Conservation (phyloP, 345 rosid species). For the Pugionium dolabratum region DNA sequence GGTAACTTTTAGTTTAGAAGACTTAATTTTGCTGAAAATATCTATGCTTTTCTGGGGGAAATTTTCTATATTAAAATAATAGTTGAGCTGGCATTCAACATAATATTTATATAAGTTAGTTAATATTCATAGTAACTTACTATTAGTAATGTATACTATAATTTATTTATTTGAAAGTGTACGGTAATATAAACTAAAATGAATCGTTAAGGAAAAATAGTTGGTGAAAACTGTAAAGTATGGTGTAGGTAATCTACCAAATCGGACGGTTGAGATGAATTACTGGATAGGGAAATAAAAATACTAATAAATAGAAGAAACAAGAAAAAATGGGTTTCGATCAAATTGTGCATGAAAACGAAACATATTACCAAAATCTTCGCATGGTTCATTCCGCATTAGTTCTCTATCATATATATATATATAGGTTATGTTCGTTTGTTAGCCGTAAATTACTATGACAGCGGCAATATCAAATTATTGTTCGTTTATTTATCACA, state of each 20-base stretch:
- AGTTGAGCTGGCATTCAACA: slow-evolving; percentile 15
- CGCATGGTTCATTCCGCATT: slow-evolving; percentile 36
- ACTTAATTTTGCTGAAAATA: neutral
- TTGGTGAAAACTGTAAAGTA: slow-evolving; percentile 37
- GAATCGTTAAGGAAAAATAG: slow-evolving; percentile 3
- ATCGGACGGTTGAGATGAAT: slow-evolving; percentile 31
- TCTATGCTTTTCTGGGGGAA: slow-evolving; percentile 16
- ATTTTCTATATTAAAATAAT: slow-evolving; percentile 20
- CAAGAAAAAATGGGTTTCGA: slow-evolving; percentile 24
- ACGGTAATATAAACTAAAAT: slow-evolving; percentile 8
- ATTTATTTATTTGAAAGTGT: slow-evolving; percentile 12
- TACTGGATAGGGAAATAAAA: slow-evolving; percentile 22
- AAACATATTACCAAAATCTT: slow-evolving; percentile 36
- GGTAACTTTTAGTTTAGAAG: neutral
- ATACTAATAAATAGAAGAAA: slow-evolving; percentile 6
- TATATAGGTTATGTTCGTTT: too few species aligned
- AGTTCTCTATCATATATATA: neutral
- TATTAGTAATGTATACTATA: slow-evolving; percentile 6
- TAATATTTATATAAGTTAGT: neutral
- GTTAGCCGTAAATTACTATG: too few species aligned
- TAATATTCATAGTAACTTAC: slow-evolving; percentile 7
- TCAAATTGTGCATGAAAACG: slow-evolving; percentile 31
- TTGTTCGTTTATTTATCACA: too few species aligned
- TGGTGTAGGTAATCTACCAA: slow-evolving; percentile 24
- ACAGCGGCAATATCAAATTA: too few species aligned